These are phyloP conservation scores for Tetradesmus obliquus DNA, from an alignment of 139 green algal genomes.

Conservation along the genomic window DNA sequence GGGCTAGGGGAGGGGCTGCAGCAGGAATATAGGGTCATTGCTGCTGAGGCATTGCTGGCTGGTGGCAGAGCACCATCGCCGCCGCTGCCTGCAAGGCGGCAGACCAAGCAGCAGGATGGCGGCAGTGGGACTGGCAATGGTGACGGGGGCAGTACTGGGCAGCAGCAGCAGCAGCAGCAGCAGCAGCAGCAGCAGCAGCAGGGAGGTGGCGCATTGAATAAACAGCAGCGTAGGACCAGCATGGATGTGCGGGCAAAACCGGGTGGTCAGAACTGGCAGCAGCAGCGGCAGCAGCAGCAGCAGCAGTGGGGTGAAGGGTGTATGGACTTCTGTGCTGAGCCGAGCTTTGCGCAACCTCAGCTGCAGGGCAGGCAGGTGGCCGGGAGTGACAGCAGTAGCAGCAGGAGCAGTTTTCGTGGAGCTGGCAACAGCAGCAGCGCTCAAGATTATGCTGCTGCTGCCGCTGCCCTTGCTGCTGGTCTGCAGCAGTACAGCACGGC, in stretches of 20 bases:
- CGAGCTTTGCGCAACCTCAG: background rate
- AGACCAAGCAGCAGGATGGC: background rate
- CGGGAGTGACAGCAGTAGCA: background rate
- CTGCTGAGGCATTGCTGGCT: background rate
- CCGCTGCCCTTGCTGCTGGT: background rate
- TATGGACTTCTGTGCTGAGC: background rate
- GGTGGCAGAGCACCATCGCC: background rate
- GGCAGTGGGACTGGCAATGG: background rate
- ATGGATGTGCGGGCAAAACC: background rate
- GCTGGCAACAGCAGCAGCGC: background rate
- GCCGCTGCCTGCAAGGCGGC: background rate
- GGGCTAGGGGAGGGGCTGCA: conserved; percentile 17
- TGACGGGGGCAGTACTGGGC: background rate
- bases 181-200: background rate
- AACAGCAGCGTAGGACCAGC: background rate
- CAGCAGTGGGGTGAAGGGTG: background rate
- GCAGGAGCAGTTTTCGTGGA: background rate
- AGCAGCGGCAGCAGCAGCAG: conserved; percentile 1
- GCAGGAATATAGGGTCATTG: background rate
- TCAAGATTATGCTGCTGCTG: background rate
- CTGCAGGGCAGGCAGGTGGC: background rate
- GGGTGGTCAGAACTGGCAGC: background rate
- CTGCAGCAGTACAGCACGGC: conserved; percentile 10
- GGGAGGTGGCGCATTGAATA: background rate
- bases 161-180: background rate